phyloP scores from a whole-genome alignment of 345 rosid genomes.

The Noccaea bulbosa region DNA sequence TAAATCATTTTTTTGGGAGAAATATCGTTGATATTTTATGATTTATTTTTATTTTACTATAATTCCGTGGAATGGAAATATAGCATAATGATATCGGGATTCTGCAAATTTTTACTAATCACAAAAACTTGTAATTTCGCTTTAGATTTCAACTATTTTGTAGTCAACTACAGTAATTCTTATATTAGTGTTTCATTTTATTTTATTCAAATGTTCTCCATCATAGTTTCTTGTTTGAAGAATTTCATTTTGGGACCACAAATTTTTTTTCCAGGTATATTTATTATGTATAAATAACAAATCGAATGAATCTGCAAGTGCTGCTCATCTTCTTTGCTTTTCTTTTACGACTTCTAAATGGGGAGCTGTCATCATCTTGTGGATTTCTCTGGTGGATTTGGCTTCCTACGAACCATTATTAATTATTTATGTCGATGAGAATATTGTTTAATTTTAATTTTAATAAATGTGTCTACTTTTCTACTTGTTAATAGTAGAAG shows the following conservation, averaged over 20 bases:
- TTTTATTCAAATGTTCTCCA: constrained; percentile 3
- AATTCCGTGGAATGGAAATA: background rate
- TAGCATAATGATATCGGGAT: background rate
- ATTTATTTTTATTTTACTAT: background rate
- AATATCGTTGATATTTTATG: background rate
- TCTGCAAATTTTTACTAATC: background rate
- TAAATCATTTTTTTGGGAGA: background rate
- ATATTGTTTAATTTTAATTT: background rate
- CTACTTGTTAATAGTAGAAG: constrained; percentile 14
- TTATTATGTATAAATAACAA: constrained; percentile 10
- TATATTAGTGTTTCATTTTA: background rate
- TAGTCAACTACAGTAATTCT: background rate
- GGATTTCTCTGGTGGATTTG: constrained; percentile 38
- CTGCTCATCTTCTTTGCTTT: constrained; percentile 74
- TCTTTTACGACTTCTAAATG: constrained; percentile 64
- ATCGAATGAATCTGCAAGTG: constrained; percentile 48
- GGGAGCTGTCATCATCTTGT: constrained; percentile 47
- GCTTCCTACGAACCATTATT: constrained; percentile 28
- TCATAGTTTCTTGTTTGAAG: background rate
- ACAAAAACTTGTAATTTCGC: background rate
- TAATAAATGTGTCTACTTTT: constrained; percentile 8
- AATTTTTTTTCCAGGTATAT: background rate
- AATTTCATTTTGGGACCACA: constrained; percentile 38
- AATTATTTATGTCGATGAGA: background rate
- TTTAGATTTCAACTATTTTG: background rate